These are phyloP conservation scores for Trichophyton mentagrophytes DNA, from an alignment of 2,329 filamentous ascomycete genomes.

Conservation along the genomic window DNA sequence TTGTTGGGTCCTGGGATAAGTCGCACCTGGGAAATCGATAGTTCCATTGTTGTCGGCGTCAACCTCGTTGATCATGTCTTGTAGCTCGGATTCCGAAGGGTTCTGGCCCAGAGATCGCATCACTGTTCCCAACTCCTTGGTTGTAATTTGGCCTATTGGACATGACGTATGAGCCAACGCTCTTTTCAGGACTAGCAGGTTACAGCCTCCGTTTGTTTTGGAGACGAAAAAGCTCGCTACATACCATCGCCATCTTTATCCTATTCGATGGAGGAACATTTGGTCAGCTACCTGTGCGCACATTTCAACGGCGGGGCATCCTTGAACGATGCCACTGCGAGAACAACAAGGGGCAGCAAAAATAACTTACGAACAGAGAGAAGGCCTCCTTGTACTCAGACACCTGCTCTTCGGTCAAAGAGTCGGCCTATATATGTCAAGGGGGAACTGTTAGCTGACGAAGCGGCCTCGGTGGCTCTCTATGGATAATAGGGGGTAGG, in stretches of 20 bases:
- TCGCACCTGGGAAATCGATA: constrained; percentile 70
- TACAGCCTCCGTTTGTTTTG: neutral
- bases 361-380: constrained; percentile 86
- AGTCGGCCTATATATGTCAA: constrained; percentile 59
- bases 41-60: constrained; percentile 88
- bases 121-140: constrained; percentile 78
- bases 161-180: constrained; percentile 1
- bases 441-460: neutral
- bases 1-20: neutral
- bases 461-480: neutral
- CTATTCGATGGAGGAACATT: constrained; percentile 33
- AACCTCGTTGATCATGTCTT: constrained; percentile 92
- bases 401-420: constrained; percentile 98
- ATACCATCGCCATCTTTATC: constrained; percentile 87
- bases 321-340: neutral
- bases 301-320: constrained; percentile 4
- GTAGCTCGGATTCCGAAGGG: constrained; percentile 76
- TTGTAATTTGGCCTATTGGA: constrained; percentile 70
- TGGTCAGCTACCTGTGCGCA: constrained; percentile 6
- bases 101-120: constrained; percentile 87
- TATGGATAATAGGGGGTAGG: neutral
- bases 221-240: constrained; percentile 20
- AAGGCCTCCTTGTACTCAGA: constrained; percentile 99
- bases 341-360: neutral
- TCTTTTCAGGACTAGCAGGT: neutral